phyloP scores from a whole-genome alignment of 2,329 filamentous ascomycete species.

The Xylariales sp. region DNA sequence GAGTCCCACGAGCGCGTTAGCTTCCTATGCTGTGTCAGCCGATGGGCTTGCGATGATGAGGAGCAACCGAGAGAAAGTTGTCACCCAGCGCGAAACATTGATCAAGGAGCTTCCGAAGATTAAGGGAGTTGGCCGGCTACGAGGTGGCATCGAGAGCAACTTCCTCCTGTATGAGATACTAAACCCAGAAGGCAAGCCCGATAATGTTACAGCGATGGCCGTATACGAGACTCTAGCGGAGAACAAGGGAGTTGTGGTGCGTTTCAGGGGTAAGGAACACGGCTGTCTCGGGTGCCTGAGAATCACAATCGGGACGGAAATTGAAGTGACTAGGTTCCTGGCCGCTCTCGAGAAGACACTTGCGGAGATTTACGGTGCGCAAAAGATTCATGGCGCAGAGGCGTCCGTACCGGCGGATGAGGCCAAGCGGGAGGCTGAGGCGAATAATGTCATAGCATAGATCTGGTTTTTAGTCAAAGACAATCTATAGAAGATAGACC shows the following conservation, averaged over 20 bases:
- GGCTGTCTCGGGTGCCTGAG: slow-evolving; percentile 85
- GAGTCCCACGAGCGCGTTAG: slow-evolving; percentile 79
- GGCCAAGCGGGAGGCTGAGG: slow-evolving; percentile 30
- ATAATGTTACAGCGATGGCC: slow-evolving; percentile 71
- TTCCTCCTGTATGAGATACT: slow-evolving; percentile 90
- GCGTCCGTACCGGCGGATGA: slow-evolving; percentile 23
- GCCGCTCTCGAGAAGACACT: slow-evolving; percentile 54
- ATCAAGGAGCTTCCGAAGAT: slow-evolving; percentile 68
- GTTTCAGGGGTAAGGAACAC: slow-evolving; percentile 88
- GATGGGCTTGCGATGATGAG: slow-evolving; percentile 70
- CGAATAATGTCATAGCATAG: slow-evolving; percentile 33
- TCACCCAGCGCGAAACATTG: slow-evolving; percentile 73
- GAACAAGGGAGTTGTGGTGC: slow-evolving; percentile 81
- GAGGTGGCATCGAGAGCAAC: slow-evolving; percentile 78
- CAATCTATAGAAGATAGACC: not conserved
- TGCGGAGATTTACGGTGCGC: slow-evolving; percentile 36
- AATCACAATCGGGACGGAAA: slow-evolving; percentile 87
- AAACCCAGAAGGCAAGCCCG: slow-evolving; percentile 65
- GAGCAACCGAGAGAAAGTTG: slow-evolving; percentile 61
- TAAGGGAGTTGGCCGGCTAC: slow-evolving; percentile 72
- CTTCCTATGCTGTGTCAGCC: slow-evolving; percentile 63
- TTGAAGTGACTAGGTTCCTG: slow-evolving; percentile 77
- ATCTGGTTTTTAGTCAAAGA: slow-evolving; percentile 6
- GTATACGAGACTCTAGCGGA: slow-evolving; percentile 85
- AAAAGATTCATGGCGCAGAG: slow-evolving; percentile 33